Conservation (phyloP, 2,329 filamentous ascomycete species). For the Xylariaceae sp. region DNA sequence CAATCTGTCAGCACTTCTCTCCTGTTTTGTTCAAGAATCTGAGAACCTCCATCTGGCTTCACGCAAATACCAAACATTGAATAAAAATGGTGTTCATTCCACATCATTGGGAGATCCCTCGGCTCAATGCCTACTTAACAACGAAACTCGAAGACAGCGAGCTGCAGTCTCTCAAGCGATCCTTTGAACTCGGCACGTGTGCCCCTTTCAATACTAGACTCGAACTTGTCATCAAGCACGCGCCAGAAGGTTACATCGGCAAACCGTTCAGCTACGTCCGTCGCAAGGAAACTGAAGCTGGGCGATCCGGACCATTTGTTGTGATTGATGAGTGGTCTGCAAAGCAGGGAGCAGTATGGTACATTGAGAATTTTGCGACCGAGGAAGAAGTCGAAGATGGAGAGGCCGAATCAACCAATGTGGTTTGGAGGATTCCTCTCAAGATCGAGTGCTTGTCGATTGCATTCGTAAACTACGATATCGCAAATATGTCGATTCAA, state of each 20-base stretch:
- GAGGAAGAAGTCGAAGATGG: conserved; percentile 15
- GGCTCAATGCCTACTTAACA: conserved; percentile 15
- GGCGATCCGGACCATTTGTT: conserved; percentile 15
- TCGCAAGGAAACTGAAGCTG: conserved; percentile 17
- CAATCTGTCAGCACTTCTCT: too few species aligned
- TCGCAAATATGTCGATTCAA: conserved; percentile 18
- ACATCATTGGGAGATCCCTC: background rate
- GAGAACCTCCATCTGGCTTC: too few species aligned
- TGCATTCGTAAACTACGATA: conserved; percentile 21
- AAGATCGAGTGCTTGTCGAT: conserved; percentile 18
- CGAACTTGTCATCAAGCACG: conserved; percentile 20
- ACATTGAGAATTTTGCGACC: conserved; percentile 18
- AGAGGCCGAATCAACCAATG: conserved; percentile 14
- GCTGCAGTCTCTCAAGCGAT: conserved; percentile 15
- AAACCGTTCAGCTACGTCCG: conserved; percentile 22
- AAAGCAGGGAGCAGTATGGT: conserved; percentile 18
- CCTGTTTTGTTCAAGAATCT: too few species aligned
- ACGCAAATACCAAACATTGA: too few species aligned
- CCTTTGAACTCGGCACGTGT: conserved; percentile 20
- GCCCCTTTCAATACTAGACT: conserved; percentile 18
- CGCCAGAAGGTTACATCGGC: conserved; percentile 18
- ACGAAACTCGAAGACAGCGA: conserved; percentile 9
- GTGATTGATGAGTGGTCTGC: conserved; percentile 18
- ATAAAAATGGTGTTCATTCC: conserved; percentile 7
- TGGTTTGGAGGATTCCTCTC: conserved; percentile 22